phyloP scores from a whole-genome alignment of 805 yeast species.

The Lipomyces lipofer region DNA sequence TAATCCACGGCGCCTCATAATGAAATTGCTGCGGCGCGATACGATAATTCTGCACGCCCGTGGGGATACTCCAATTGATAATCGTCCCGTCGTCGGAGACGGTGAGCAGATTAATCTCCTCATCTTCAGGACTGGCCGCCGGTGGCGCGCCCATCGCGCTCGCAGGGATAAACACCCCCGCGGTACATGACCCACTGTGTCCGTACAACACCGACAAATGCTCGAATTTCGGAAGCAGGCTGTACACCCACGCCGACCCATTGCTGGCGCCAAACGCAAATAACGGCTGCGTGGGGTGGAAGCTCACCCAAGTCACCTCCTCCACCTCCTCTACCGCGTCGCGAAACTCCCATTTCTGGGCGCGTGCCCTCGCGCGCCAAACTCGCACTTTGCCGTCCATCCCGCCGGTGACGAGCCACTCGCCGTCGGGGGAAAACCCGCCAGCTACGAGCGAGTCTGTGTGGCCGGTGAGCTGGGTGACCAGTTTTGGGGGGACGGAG shows the following conservation, averaged over 20 bases:
- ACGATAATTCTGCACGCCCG: constrained; percentile 68
- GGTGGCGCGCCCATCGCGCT: constrained; percentile 52
- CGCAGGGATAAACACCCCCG: constrained; percentile 69
- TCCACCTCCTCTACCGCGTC: constrained; percentile 82
- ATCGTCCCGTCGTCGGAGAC: constrained; percentile 83
- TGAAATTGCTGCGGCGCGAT: constrained; percentile 65
- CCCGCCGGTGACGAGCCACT: constrained; percentile 82
- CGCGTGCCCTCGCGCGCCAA: constrained; percentile 69
- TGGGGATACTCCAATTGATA: constrained; percentile 86
- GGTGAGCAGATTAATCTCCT: constrained; percentile 60
- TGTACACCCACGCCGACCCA: constrained; percentile 94
- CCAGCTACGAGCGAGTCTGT: constrained; percentile 86
- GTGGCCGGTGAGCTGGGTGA: constrained; percentile 75
- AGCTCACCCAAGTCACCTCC: constrained; percentile 79
- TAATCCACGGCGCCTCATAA: constrained; percentile 89
- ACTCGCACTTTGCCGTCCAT: constrained; percentile 87
- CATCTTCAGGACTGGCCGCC: constrained; percentile 21
- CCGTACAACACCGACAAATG: constrained; percentile 47
- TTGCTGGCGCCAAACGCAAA: constrained; percentile 92
- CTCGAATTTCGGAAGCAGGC: constrained; percentile 59
- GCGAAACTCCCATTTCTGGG: constrained; percentile 75
- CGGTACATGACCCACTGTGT: constrained; percentile 78
- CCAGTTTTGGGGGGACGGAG: constrained; percentile 76
- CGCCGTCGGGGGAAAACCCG: constrained; percentile 81
- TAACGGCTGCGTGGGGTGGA: constrained; percentile 75